Conservation (phyloP, 345 rosid genomes). For the Rhodomyrtus tomentosa region DNA sequence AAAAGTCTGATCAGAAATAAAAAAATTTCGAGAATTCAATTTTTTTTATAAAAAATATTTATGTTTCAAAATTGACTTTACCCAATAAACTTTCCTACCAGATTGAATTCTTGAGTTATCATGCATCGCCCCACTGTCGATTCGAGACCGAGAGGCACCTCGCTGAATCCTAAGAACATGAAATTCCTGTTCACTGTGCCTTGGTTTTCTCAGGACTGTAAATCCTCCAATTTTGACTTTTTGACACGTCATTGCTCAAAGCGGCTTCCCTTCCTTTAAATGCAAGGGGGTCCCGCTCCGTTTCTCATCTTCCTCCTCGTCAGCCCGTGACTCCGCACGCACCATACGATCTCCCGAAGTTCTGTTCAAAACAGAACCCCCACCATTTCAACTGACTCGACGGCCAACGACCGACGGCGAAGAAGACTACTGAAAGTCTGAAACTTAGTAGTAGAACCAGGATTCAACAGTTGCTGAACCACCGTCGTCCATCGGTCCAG, state of each 20-base stretch:
- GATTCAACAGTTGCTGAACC: background rate
- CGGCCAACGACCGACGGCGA: background rate
- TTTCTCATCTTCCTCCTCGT: background rate
- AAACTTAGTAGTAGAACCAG: background rate
- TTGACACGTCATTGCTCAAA: background rate
- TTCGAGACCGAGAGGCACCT: no score
- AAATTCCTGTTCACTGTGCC: background rate
- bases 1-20: no score
- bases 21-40: no score
- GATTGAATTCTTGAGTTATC: no score
- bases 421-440: background rate
- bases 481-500: no score
- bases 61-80: no score
- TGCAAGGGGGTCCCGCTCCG: background rate
- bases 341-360: background rate
- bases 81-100: no score
- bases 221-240: background rate
- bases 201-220: background rate
- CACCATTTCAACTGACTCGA: background rate
- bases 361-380: background rate
- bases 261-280: background rate
- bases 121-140: no score
- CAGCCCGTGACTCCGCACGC: fast-evolving
- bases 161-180: background rate
- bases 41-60: no score